A percentile compares a stretch with the other conserved stretches of the same genome.
These are phyloP conservation scores for Rauvolfia tetraphylla DNA, from an alignment of 257 asterid genomes.

Conservation along the genomic window DNA sequence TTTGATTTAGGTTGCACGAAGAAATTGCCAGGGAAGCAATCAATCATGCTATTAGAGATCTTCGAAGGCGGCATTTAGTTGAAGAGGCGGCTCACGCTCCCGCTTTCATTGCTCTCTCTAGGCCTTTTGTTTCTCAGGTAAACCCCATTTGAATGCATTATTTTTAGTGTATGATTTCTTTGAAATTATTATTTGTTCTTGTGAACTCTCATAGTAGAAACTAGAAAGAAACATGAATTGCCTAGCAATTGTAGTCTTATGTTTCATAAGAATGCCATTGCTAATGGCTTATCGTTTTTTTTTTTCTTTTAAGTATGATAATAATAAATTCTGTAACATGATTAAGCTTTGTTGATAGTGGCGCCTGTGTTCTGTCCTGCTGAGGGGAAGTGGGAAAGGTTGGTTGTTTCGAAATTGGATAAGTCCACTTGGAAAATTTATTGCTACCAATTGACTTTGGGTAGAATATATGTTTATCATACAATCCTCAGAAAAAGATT, in stretches of 20 bases:
- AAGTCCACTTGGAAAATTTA: neutral
- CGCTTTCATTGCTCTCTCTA: conserved; percentile 69
- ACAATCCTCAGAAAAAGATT: neutral
- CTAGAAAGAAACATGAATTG: neutral
- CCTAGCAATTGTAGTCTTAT: neutral
- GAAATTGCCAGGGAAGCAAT: conserved; percentile 54
- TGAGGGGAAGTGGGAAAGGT: neutral
- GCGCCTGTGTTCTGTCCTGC: too few species aligned
- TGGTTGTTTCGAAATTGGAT: neutral
- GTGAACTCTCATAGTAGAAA: neutral
- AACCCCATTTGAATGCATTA: neutral
- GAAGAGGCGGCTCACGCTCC: conserved; percentile 97
- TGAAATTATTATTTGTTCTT: neutral
- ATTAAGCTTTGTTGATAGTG: neutral
- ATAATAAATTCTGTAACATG: neutral
- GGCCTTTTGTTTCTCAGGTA: conserved; percentile 78
- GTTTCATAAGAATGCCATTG: neutral
- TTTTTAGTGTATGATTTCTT: neutral
- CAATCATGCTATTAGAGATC: conserved; percentile 67
- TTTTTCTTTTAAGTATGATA: too few species aligned
- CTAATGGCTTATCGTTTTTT: neutral
- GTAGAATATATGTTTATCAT: neutral
- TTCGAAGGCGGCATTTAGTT: conserved; percentile 72
- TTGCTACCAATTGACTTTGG: neutral
- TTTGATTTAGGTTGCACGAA: conserved; percentile 51